Evolutionary conservation across 805 yeast species (phyloP).

Genomic region (Clavispora fructus): DNA sequence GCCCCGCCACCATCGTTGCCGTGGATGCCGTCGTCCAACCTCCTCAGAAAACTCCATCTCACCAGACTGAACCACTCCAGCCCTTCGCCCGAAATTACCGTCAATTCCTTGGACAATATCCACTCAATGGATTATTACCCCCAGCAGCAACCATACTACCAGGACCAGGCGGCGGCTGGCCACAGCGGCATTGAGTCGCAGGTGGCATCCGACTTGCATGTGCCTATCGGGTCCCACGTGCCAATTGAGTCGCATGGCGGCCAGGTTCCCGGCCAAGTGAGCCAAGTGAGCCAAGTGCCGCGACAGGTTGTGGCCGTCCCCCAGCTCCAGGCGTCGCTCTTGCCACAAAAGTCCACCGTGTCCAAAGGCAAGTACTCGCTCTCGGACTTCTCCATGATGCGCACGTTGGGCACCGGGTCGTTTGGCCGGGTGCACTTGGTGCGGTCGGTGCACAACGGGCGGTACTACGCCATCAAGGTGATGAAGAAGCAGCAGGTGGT

Average conservation of each 20-base stretch:
- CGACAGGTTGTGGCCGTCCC: too few species aligned
- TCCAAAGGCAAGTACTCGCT: slow-evolving; percentile 56
- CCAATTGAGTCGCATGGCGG: not conserved
- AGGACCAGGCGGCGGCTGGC: not conserved
- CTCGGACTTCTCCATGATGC: slow-evolving; percentile 49
- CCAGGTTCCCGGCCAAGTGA: too few species aligned
- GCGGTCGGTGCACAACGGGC: slow-evolving; percentile 52
- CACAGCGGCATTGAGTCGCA: too few species aligned
- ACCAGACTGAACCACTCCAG: slow-evolving; percentile 5
- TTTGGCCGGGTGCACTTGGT: slow-evolving; percentile 59
- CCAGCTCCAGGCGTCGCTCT: slow-evolving; percentile 5
- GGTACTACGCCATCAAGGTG: slow-evolving; percentile 57
- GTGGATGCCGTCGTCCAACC: slow-evolving; percentile 12
- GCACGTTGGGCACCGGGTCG: slow-evolving; percentile 58
- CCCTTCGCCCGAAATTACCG: slow-evolving; percentile 7
- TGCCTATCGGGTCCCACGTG: not conserved
- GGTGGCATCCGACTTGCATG: not conserved
- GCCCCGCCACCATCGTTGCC: not conserved
- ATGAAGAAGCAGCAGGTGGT: slow-evolving; percentile 54
- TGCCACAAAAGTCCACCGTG: slow-evolving; percentile 15
- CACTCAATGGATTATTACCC: slow-evolving; percentile 11
- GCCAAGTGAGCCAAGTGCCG: too few species aligned
- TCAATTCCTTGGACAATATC: slow-evolving; percentile 9
- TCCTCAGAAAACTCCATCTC: slow-evolving; percentile 15
- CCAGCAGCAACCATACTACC: not conserved